Percentiles rank a stretch among this genome's conserved stretches.
Evolutionary conservation across 2,329 filamentous ascomycete species (phyloP).

Genomic region (Trichoderma brevicompactum): DNA sequence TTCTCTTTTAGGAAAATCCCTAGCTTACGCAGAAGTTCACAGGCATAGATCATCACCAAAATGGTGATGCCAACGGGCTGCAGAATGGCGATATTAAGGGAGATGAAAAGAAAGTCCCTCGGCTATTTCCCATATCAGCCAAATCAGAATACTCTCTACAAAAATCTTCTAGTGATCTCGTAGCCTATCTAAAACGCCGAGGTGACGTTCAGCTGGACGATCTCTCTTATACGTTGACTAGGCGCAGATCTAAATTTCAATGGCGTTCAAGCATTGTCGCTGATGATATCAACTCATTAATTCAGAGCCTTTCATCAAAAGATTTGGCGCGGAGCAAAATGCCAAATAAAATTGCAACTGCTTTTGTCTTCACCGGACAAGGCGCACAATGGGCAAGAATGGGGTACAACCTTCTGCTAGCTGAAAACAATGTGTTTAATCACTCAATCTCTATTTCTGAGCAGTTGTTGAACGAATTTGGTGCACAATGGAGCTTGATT

Average conservation of each 20-base stretch:
- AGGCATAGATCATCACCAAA: not conserved
- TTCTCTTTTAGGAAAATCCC: too few relatives aligned
- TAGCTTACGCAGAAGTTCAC: not conserved
- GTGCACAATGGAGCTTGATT: conserved; percentile 8
- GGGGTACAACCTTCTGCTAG: not conserved
- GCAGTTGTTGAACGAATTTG: not conserved
- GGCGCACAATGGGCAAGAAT: conserved; percentile 19
- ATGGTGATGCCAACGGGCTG: not conserved
- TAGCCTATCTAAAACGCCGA: not conserved
- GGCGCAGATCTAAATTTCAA: conserved; percentile 5
- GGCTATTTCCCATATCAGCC: conserved; percentile 1
- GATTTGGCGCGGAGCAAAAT: not conserved
- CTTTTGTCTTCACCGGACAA: conserved; percentile 22
- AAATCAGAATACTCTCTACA: conserved; percentile 1
- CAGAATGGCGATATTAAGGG: not conserved
- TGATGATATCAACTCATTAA: not conserved
- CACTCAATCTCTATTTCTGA: not conserved
- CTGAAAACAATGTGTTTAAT: not conserved
- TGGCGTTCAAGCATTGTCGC: conserved; percentile 11
- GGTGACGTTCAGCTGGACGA: not conserved
- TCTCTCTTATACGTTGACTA: not conserved
- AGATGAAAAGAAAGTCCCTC: not conserved
- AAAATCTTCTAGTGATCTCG: not conserved
- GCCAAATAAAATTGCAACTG: not conserved
- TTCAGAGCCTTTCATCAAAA: not conserved